A percentile compares a stretch with the other conserved stretches of the same genome.
Conservation (phyloP, 257 asterid genomes). For the Hygrophila difformis region DNA sequence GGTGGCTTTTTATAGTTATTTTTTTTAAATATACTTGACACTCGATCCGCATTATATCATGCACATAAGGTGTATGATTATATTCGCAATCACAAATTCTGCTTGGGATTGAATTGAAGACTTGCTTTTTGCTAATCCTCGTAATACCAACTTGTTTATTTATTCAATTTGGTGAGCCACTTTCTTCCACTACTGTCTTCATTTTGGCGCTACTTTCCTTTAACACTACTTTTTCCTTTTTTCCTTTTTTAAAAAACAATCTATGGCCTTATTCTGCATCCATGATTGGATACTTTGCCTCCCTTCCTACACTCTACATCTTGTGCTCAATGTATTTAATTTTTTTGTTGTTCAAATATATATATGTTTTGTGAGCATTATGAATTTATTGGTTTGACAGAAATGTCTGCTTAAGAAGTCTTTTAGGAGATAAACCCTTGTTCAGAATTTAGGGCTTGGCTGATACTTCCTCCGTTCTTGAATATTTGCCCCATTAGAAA, state of each 20-base stretch:
- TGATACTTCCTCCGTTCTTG: too few species aligned
- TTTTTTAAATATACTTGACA: constrained; percentile 12
- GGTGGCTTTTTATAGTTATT: not conserved
- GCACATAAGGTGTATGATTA: not conserved
- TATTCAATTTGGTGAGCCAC: constrained; percentile 11
- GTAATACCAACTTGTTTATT: constrained; percentile 14
- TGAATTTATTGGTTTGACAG: too few species aligned
- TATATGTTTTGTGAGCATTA: too few species aligned
- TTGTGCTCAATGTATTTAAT: too few species aligned
- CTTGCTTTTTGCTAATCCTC: constrained; percentile 13
- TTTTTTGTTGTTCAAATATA: too few species aligned
- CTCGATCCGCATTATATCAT: constrained; percentile 14
- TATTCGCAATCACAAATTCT: constrained; percentile 4
- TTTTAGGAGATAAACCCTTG: too few species aligned
- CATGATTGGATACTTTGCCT: not conserved
- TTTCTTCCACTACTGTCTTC: constrained; percentile 6
- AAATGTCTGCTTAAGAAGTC: too few species aligned
- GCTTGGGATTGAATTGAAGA: not conserved
- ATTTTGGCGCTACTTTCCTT: constrained; percentile 17
- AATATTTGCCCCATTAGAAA: too few species aligned
- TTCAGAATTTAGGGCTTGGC: too few species aligned
- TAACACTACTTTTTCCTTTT: not conserved
- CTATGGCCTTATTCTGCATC: not conserved
- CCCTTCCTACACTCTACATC: too few species aligned
- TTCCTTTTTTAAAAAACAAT: too few species aligned